phyloP scores from a whole-genome alignment of 2,329 filamentous ascomycete genomes.

The Lachnellula subtilissima region DNA sequence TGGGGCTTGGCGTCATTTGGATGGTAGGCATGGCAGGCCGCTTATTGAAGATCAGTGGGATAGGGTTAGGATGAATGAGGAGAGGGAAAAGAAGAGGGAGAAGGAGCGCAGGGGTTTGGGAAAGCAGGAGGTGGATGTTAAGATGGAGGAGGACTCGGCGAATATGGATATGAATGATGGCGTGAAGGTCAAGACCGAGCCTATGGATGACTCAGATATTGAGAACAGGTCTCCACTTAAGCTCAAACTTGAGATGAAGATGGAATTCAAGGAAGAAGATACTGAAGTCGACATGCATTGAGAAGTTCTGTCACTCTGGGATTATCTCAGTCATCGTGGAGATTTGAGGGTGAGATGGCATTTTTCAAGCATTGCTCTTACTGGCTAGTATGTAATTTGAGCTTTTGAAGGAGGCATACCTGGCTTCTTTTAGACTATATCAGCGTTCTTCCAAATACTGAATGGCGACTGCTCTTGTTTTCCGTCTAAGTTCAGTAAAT shows the following conservation, averaged over 20 bases:
- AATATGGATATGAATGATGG: not conserved
- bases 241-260: not conserved
- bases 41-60: not conserved
- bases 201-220: not conserved
- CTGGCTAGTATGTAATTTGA: too few species aligned
- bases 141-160: not conserved
- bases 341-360: not conserved
- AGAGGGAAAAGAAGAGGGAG: too few species aligned
- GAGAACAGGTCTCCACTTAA: not conserved
- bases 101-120: not conserved
- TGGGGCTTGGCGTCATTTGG: not conserved
- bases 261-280: not conserved
- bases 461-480: too few species aligned
- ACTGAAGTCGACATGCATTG: too few species aligned
- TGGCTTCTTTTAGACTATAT: too few species aligned
- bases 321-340: not conserved
- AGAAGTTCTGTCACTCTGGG: too few species aligned
- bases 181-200: not conserved
- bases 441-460: too few species aligned
- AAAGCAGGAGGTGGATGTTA: not conserved
- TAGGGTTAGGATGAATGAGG: not conserved
- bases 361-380: too few species aligned
- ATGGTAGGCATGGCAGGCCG: not conserved
- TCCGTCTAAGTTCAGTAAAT: too few species aligned
- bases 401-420: too few species aligned